These are phyloP conservation scores for Trichoderma sp. DNA, from an alignment of 2,329 filamentous ascomycete species.

Conservation along the genomic window DNA sequence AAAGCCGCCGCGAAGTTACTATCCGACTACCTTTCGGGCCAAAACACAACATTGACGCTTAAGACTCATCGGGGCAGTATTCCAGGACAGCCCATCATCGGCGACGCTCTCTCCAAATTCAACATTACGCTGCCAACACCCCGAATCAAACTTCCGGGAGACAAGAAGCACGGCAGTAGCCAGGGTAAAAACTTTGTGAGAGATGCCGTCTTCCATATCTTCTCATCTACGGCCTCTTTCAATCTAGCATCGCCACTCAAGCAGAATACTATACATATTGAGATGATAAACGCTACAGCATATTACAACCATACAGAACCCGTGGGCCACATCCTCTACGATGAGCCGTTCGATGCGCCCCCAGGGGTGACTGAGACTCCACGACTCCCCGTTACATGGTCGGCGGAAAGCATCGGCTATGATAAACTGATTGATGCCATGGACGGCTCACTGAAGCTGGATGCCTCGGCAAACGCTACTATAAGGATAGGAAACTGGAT, in stretches of 20 bases:
- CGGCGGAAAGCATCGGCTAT: conserved; percentile 76
- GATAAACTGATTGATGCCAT: conserved; percentile 79
- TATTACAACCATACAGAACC: conserved; percentile 80
- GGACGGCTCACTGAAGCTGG: conserved; percentile 77
- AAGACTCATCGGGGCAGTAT: conserved; percentile 73
- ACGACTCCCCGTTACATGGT: conserved; percentile 80
- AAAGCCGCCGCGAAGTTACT: conserved; percentile 71
- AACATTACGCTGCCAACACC: conserved; percentile 74
- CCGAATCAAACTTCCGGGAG: conserved; percentile 61
- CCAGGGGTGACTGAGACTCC: conserved; percentile 76
- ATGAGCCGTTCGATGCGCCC: conserved; percentile 73
- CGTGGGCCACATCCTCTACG: conserved; percentile 77
- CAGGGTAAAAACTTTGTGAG: conserved; percentile 71
- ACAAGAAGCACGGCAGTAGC: conserved; percentile 41
- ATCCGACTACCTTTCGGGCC: conserved; percentile 85
- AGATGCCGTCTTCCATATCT: conserved; percentile 82
- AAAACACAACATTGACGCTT: conserved; percentile 79
- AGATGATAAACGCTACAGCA: conserved; percentile 80
- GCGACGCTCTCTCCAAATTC: conserved; percentile 72
- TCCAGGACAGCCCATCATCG: conserved; percentile 72
- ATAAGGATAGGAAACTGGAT: conserved; percentile 76
- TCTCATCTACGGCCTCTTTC: conserved; percentile 86
- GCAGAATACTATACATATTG: conserved; percentile 74
- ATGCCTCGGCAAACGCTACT: conserved; percentile 75
- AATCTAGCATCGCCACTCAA: conserved; percentile 77